Percentiles rank a stretch among this genome's conserved stretches.
Conservation (phyloP, 169 alveolate species). For the Perkinsus marinus region DNA sequence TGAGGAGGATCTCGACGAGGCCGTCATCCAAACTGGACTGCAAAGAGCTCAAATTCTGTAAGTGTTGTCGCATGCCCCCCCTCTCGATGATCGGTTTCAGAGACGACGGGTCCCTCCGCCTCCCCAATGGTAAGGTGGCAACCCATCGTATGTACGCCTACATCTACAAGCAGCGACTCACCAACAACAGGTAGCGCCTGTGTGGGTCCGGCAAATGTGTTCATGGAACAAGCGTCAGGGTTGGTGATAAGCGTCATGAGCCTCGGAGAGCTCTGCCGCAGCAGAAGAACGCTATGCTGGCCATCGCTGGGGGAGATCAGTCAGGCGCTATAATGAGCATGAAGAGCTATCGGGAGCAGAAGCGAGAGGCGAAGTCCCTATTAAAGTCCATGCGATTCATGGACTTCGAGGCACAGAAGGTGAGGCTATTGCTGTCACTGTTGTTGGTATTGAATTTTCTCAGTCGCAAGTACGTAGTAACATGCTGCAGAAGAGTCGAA, state of each 20-base stretch:
- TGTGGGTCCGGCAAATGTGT: neutral
- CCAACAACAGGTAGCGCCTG: neutral
- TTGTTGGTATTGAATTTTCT: neutral
- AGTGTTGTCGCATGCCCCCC: neutral
- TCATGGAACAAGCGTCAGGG: neutral
- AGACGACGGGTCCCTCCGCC: neutral
- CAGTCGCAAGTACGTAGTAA: neutral
- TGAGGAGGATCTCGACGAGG: neutral
- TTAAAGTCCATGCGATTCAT: neutral
- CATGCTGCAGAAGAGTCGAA: neutral
- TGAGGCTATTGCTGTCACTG: neutral
- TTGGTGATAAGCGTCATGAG: neutral
- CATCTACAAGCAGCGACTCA: neutral
- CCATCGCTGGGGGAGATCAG: neutral
- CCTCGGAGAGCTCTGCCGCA: neutral
- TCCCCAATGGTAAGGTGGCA: neutral
- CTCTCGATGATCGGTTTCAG: neutral
- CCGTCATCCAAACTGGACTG: neutral
- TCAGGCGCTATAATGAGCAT: neutral
- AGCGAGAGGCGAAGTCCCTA: neutral
- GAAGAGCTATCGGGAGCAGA: neutral
- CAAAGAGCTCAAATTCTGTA: neutral
- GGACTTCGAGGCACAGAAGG: neutral
- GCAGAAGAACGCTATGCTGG: neutral
- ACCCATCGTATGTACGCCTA: neutral